These are phyloP conservation scores for Mycena pura DNA, from an alignment of 768 basidiomycete species.

Conservation along the genomic window DNA sequence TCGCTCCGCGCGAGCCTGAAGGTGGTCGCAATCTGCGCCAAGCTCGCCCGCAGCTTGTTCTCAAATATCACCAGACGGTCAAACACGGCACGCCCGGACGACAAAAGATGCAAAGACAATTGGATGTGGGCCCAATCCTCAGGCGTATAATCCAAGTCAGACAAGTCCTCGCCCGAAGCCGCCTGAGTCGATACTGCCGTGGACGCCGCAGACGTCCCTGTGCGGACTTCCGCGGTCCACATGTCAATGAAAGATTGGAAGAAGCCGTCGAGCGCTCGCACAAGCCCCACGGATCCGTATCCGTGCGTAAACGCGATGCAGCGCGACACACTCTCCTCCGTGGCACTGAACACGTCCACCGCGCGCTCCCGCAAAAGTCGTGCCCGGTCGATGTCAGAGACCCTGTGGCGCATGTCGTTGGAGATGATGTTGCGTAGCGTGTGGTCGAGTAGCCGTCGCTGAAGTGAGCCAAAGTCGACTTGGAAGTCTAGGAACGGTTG, in stretches of 20 bases:
- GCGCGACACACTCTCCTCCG: constrained; percentile 81
- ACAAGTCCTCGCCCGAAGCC: constrained; percentile 65
- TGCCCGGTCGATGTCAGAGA: constrained; percentile 54
- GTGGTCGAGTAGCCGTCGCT: constrained; percentile 72
- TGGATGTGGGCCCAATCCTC: constrained; percentile 93
- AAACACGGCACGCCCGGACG: constrained; percentile 75
- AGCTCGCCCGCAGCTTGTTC: constrained; percentile 61
- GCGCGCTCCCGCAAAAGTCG: constrained; percentile 77
- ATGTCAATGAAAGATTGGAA: constrained; percentile 73
- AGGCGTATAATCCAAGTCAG: constrained; percentile 83
- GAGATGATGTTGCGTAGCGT: constrained; percentile 57
- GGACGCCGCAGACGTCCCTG: constrained; percentile 40
- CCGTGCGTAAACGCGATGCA: constrained; percentile 88
- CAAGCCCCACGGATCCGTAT: constrained; percentile 77
- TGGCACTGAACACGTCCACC: constrained; percentile 74
- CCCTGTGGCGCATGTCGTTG: constrained; percentile 48
- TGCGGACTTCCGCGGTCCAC: constrained; percentile 61
- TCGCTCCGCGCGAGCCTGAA: constrained; percentile 65
- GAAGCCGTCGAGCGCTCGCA: constrained; percentile 76
- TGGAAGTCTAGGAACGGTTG: constrained; percentile 95
- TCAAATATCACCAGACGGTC: constrained; percentile 78
- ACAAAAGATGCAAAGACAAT: constrained; percentile 78
- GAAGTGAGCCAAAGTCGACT: constrained; percentile 80
- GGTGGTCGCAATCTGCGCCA: constrained; percentile 64
- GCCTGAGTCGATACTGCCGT: constrained; percentile 33